Conservation (phyloP, 768 basidiomycete genomes). For the Amanita pallidorosea region DNA sequence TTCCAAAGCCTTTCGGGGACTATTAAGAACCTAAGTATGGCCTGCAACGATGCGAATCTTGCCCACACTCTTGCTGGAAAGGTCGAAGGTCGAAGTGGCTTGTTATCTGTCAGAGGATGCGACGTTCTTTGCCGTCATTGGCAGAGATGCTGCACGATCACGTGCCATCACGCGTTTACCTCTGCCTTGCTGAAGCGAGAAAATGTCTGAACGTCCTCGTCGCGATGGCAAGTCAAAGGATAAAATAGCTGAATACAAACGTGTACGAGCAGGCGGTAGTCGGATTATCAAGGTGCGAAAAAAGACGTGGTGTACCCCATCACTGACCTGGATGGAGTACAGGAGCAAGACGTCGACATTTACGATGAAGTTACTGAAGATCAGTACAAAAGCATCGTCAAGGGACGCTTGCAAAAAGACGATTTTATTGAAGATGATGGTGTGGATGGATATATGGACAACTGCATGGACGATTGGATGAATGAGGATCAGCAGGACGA, state of each 20-base stretch:
- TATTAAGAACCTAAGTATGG: too few relatives aligned
- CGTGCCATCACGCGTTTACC: background rate
- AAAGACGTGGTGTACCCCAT: background rate
- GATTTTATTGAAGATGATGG: constrained; percentile 98
- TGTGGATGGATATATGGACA: constrained; percentile 83
- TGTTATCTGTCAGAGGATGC: too few relatives aligned
- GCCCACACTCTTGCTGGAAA: too few relatives aligned
- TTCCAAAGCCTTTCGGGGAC: too few relatives aligned
- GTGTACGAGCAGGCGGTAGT: constrained; percentile 46
- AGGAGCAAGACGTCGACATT: constrained; percentile 54
- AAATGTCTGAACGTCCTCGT: constrained; percentile 30
- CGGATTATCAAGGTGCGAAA: constrained; percentile 46
- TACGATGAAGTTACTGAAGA: constrained; percentile 91
- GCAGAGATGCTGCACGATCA: too few relatives aligned
- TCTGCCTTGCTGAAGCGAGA: background rate
- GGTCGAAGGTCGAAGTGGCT: too few relatives aligned
- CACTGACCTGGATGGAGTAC: background rate
- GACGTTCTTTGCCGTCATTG: too few relatives aligned
- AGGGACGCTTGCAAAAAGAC: constrained; percentile 68
- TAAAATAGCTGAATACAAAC: constrained; percentile 50
- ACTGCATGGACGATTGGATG: constrained; percentile 94
- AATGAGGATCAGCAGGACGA: constrained; percentile 48
- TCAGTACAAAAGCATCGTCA: constrained; percentile 80
- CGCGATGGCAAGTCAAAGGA: constrained; percentile 31
- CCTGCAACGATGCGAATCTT: too few relatives aligned